Conservation (phyloP, 306 rosid genomes). For the Mucuna pruriens region DNA sequence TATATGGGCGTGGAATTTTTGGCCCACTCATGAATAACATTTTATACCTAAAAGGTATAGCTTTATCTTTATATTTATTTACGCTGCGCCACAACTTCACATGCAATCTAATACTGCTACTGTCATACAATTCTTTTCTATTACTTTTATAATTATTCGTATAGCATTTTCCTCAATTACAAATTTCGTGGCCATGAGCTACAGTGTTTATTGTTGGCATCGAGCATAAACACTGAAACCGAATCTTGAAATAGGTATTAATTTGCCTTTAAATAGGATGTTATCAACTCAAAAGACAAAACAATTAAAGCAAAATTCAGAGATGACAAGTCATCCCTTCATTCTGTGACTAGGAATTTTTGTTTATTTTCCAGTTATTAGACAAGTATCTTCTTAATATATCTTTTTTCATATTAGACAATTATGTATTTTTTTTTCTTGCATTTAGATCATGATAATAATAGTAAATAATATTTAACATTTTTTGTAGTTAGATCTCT, state of each 20-base stretch:
- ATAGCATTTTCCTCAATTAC: background rate
- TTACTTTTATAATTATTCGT: background rate
- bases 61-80: background rate
- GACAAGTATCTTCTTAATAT: background rate
- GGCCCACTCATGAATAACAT: constrained; percentile 23
- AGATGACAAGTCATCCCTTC: background rate
- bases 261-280: background rate
- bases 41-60: background rate
- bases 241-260: no score
- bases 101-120: constrained; percentile 7
- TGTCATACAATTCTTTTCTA: background rate
- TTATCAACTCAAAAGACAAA: constrained; percentile 1
- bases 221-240: background rate
- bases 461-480: background rate
- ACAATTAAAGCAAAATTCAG: background rate
- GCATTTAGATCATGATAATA: background rate
- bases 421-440: background rate
- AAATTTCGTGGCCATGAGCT: background rate
- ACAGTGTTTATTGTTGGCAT: background rate
- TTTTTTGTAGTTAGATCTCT: background rate
- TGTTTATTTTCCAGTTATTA: background rate
- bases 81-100: background rate
- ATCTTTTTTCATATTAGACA: background rate
- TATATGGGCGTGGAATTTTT: background rate
- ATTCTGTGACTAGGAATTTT: background rate